These are phyloP conservation scores for Spinellus fusiger DNA, from an alignment of 192 early-diverging fungal genomes.

Conservation along the genomic window DNA sequence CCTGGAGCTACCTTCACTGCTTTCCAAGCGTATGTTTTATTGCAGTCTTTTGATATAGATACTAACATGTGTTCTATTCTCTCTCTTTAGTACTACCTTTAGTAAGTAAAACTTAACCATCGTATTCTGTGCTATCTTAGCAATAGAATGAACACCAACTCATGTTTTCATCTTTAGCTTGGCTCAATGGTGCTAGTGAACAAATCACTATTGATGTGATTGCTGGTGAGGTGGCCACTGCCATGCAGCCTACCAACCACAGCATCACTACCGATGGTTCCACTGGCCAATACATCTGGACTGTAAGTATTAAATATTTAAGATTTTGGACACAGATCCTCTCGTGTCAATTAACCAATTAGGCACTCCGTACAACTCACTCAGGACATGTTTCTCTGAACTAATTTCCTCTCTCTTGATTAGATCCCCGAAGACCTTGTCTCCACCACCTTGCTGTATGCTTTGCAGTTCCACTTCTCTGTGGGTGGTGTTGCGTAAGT, in stretches of 20 bases:
- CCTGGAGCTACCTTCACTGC: constrained; percentile 9
- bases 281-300: not conserved
- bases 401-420: constrained; percentile 1
- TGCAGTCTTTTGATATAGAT: not conserved
- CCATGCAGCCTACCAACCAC: not conserved
- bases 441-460: constrained; percentile 9
- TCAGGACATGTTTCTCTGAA: not conserved
- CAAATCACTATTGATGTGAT: constrained; percentile 1
- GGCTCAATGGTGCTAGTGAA: constrained; percentile 5
- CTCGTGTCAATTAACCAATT: not conserved
- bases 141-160: not conserved
- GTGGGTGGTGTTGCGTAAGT: constrained; percentile 14
- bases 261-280: constrained; percentile 4
- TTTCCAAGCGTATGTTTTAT: not conserved
- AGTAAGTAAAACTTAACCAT: too few relatives aligned
- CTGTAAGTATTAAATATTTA: not conserved
- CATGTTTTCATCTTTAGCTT: not conserved
- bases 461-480: constrained; percentile 13
- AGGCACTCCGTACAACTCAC: not conserved
- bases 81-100: not conserved
- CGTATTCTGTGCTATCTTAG: too few relatives aligned
- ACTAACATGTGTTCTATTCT: not conserved
- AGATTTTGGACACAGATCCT: not conserved
- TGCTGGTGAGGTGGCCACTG: not conserved
- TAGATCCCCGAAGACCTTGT: constrained; percentile 16